A percentile compares a stretch with the other conserved stretches of the same genome.
Evolutionary conservation across 345 rosid genomes (phyloP).

Genomic region (Moricandia arvensis): DNA sequence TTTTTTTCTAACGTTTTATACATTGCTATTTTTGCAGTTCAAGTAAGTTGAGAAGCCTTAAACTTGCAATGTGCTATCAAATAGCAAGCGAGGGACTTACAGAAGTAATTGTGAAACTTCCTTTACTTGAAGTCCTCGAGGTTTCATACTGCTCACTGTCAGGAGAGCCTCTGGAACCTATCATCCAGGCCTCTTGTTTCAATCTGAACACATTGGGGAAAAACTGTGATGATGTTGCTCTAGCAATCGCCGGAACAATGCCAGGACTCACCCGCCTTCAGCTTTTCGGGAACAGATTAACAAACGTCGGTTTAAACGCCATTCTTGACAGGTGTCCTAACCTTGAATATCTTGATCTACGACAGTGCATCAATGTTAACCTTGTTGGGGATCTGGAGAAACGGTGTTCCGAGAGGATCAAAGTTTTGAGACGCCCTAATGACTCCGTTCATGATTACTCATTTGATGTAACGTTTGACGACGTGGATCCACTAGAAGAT

Average conservation of each 20-base stretch:
- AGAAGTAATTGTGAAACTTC: background rate
- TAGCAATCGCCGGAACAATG: background rate
- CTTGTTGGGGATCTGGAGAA: background rate
- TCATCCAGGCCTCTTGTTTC: background rate
- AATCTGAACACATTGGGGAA: background rate
- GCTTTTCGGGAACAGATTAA: background rate
- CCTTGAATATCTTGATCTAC: background rate
- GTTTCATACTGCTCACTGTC: background rate
- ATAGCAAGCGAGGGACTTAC: background rate
- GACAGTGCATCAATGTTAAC: background rate
- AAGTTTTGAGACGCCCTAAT: background rate
- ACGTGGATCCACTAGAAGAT: no score
- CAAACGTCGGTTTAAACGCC: background rate
- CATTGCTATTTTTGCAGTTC: background rate
- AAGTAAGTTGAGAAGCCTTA: background rate
- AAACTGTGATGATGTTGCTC: background rate
- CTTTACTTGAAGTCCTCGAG: background rate
- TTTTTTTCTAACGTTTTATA: background rate
- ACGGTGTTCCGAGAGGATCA: background rate
- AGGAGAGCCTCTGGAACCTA: background rate
- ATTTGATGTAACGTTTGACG: no score
- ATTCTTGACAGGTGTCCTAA: background rate
- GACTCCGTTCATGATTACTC: background rate
- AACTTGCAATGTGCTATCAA: background rate
- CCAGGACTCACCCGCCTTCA: background rate